These are phyloP conservation scores for Hypomyces rosellus DNA, from an alignment of 2,329 filamentous ascomycete species.

Conservation along the genomic window DNA sequence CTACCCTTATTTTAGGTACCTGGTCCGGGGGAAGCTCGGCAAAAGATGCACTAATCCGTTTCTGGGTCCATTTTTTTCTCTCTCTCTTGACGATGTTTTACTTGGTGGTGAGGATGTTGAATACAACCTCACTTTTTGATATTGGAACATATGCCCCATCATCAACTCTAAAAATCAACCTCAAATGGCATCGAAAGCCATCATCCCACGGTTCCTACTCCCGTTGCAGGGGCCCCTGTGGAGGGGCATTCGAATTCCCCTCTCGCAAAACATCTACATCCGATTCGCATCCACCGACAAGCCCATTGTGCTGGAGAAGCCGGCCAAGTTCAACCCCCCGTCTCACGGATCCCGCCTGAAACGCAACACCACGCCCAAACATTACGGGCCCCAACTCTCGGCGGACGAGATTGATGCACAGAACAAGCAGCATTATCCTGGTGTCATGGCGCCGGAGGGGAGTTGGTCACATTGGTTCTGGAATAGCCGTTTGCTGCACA, in stretches of 20 bases:
- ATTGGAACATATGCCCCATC: not conserved
- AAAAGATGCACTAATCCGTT: too few species aligned
- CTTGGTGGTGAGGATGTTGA: not conserved
- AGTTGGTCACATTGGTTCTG: constrained; percentile 82
- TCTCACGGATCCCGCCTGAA: constrained; percentile 73
- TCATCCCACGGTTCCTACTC: constrained; percentile 63
- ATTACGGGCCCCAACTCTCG: constrained; percentile 69
- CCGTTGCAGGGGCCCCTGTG: constrained; percentile 54
- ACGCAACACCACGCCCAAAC: constrained; percentile 47
- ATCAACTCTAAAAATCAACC: not conserved
- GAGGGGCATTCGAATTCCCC: constrained; percentile 35
- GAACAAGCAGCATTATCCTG: constrained; percentile 69
- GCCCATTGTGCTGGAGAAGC: constrained; percentile 73
- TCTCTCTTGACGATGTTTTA: not conserved
- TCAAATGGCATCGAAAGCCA: constrained; percentile 40
- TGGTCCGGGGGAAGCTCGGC: too few species aligned
- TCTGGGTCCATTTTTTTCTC: too few species aligned
- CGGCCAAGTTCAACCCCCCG: constrained; percentile 82
- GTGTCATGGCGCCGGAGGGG: constrained; percentile 79
- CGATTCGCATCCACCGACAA: constrained; percentile 38
- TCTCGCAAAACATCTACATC: constrained; percentile 29
- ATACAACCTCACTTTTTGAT: not conserved
- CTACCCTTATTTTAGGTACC: too few species aligned
- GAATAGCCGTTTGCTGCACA: constrained; percentile 67
- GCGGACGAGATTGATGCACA: constrained; percentile 60